Percentiles rank a stretch among this genome's conserved stretches.
Evolutionary conservation across 345 rosid genomes (phyloP).

Genomic region (Murraya paniculata): DNA sequence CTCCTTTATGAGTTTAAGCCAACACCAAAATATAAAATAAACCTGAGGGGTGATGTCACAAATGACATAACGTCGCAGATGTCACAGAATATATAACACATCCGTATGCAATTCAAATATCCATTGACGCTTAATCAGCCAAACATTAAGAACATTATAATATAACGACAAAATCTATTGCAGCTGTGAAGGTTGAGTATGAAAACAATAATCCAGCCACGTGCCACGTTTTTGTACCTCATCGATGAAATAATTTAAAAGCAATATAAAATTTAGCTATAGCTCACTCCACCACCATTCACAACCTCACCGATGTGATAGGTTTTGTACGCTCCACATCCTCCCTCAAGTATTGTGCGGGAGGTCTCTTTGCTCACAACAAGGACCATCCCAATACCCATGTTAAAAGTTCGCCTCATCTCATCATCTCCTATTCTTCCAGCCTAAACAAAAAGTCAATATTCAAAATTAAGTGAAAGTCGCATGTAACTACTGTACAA

Average conservation of each 20-base stretch:
- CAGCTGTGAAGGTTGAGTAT: neutral
- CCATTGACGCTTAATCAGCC: no score
- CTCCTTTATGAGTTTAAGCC: no score
- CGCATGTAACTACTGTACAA: neutral
- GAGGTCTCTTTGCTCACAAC: conserved; percentile 42
- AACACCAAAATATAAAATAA: no score
- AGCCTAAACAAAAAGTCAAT: conserved; percentile 33
- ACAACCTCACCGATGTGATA: conserved; percentile 75
- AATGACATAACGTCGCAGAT: no score
- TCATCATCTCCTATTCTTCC: conserved; percentile 78
- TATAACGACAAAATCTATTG: neutral
- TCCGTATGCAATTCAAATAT: no score
- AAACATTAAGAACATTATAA: neutral
- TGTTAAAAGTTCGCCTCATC: conserved; percentile 78
- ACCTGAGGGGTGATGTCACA: no score
- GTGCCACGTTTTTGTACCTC: neutral
- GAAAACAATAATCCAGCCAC: neutral
- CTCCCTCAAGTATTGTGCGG: neutral
- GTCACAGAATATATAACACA: no score
- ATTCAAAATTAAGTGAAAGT: neutral
- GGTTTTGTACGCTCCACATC: conserved; percentile 9
- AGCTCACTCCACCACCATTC: conserved; percentile 64
- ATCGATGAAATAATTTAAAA: neutral
- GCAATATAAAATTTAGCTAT: conserved; percentile 23
- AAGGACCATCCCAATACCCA: conserved; percentile 94